Evolutionary conservation across 192 early-diverging fungal genomes (phyloP).

Genomic region (Backusella westeae): DNA sequence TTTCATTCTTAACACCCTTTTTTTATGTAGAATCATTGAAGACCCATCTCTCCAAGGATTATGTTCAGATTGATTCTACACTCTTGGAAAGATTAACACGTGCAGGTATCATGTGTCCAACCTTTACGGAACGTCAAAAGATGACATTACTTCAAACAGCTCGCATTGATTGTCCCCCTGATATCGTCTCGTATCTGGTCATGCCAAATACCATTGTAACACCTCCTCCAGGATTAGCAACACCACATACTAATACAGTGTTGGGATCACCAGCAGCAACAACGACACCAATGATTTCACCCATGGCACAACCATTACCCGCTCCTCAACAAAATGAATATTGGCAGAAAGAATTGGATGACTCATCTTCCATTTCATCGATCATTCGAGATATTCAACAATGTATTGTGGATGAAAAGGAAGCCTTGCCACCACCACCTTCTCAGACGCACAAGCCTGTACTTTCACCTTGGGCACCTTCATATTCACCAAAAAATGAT

Average conservation of each 20-base stretch:
- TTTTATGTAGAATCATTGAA: constrained; percentile 49
- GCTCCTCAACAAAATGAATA: background rate
- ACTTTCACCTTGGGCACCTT: constrained; percentile 13
- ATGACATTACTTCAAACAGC: constrained; percentile 20
- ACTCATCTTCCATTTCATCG: background rate
- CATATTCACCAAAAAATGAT: constrained; percentile 8
- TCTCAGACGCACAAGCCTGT: background rate
- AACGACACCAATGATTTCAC: background rate
- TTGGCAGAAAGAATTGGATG: background rate
- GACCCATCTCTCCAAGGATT: constrained; percentile 55
- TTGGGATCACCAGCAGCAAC: background rate
- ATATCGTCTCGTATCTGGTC: background rate
- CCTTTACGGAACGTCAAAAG: constrained; percentile 79
- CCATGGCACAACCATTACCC: background rate
- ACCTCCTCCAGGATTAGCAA: background rate
- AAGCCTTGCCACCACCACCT: background rate
- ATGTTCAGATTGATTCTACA: constrained; percentile 55
- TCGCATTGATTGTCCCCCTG: constrained; percentile 12
- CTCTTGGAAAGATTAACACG: constrained; percentile 56
- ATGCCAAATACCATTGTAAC: background rate
- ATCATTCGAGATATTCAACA: background rate
- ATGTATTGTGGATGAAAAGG: background rate
- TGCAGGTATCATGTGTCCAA: constrained; percentile 63
- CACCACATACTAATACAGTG: background rate
- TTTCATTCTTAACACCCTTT: background rate